Base-by-base conservation (phyloP, 768 basidiomycete genomes). In the Lanmaoa pseudosensibilis region DNA sequence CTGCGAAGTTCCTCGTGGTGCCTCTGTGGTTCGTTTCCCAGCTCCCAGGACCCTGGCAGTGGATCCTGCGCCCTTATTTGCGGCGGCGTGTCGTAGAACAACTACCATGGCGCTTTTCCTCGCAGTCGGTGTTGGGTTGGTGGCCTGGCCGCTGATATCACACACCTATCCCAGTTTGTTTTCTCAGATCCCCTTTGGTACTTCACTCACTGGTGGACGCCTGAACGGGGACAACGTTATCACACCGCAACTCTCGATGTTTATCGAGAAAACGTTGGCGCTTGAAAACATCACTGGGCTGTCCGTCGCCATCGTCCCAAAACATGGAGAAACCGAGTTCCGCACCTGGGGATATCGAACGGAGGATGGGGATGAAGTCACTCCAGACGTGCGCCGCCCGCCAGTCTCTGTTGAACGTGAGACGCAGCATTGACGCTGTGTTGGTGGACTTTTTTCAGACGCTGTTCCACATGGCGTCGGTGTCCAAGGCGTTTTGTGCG, bases 401-500 rank as follows among this genome's bases (percentile, higher is more conserved):
- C 10, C 8, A 8, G n/a, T 41, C 7, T 23, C 12, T 19, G 23
- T 18, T 11, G 33, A 2, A 33, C 21, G 7, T 3, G 5, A 15
- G 36, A 30, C 40, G 12, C 33, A 33, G n/a, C 9, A 2, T 37
- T 46, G 33, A 46, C 15, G 36, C 37, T 16, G 18, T 37, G 6
- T 49, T 19, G 23, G 23, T 49, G 34, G 11, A 13, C 13, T 10
- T 23, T 19, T 7, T 9, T 1, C 39, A 60, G 77, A 79, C 78
- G 0, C 51, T 78, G 30, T 76, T 77, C 55, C 57, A 61, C 38
- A 61, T 77, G 38, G 76, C 62, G 2, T 77, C 74, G 0, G 69
- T 71, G 27, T 76, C 74, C 9, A 75, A 78, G 45, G 74, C 74
- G 6, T 79, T 79, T 64, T 63, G 77, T 7, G 64, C 69, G 2